Percentiles rank a stretch among this genome's conserved stretches.
These are phyloP conservation scores for Graphilbum sp. DNA, from an alignment of 2,329 filamentous ascomycete species.

Conservation along the genomic window DNA sequence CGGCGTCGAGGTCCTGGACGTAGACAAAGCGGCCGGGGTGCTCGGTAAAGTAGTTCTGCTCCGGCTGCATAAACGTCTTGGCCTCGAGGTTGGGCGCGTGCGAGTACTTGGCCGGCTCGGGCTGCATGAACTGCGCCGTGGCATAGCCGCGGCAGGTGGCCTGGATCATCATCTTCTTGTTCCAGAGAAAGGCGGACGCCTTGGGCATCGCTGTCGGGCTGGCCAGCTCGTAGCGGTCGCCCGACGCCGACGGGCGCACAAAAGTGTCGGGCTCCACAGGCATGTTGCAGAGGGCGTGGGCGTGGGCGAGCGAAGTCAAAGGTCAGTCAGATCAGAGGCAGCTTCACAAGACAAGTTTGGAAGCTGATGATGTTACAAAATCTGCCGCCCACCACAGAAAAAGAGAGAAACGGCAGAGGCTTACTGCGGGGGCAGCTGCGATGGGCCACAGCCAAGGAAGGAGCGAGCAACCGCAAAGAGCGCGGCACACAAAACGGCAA, in stretches of 20 bases:
- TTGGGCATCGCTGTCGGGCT: constrained; percentile 39
- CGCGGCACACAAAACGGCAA: too few relatives aligned
- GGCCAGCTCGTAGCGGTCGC: constrained; percentile 36
- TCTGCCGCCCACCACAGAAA: too few relatives aligned
- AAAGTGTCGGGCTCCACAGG: constrained; percentile 1
- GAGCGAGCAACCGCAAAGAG: too few relatives aligned
- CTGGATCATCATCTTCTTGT: constrained; percentile 45
- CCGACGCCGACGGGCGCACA: constrained; percentile 27
- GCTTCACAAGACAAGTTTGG: not conserved
- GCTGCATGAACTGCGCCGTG: constrained; percentile 43
- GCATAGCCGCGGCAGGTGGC: constrained; percentile 42
- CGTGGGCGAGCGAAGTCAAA: not conserved
- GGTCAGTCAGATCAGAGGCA: too few relatives aligned
- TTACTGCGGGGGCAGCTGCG: too few relatives aligned
- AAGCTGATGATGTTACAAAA: not conserved
- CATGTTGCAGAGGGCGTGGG: not conserved
- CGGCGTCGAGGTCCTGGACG: constrained; percentile 36
- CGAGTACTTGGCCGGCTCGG: constrained; percentile 43
- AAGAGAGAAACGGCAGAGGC: too few relatives aligned
- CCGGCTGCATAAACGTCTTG: constrained; percentile 44
- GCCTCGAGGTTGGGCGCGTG: constrained; percentile 40
- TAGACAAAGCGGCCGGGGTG: constrained; percentile 44
- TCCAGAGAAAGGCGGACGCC: constrained; percentile 40
- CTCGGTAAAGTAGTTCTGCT: constrained; percentile 41
- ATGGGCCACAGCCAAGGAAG: too few relatives aligned